These are phyloP conservation scores for Septoria petroselini DNA, from an alignment of 2,329 filamentous ascomycete species.

Conservation along the genomic window DNA sequence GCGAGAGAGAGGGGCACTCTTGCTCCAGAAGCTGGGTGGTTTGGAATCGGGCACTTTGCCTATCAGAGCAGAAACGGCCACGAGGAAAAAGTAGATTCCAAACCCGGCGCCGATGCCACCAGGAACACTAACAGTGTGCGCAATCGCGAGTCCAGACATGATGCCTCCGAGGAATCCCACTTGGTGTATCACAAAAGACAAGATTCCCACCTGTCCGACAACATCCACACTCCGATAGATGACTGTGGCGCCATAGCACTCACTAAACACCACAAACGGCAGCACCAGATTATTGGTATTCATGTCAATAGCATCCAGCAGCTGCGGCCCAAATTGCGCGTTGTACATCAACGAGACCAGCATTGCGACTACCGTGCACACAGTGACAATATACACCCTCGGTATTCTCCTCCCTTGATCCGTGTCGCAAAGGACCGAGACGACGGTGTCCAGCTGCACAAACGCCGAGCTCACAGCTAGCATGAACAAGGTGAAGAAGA, in stretches of 20 bases:
- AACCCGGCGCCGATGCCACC: conserved; percentile 47
- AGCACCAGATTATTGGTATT: conserved; percentile 57
- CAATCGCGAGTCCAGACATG: conserved; percentile 51
- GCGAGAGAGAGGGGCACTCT: conserved; percentile 25
- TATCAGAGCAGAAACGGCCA: conserved; percentile 36
- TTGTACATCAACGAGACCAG: conserved; percentile 56
- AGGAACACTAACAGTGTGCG: conserved; percentile 41
- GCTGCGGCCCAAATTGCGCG: conserved; percentile 56
- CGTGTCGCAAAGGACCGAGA: conserved; percentile 31
- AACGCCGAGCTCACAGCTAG: conserved; percentile 41
- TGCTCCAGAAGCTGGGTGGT: conserved; percentile 6
- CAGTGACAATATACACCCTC: conserved; percentile 35
- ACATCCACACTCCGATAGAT: conserved; percentile 54
- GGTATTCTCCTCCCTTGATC: conserved; percentile 5
- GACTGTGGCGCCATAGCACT: conserved; percentile 53
- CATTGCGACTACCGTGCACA: conserved; percentile 50
- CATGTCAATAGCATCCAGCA: conserved; percentile 54
- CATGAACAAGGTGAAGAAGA: conserved; percentile 59
- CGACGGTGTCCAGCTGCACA: conserved; percentile 57
- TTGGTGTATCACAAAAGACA: conserved; percentile 48
- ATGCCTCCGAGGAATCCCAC: conserved; percentile 54
- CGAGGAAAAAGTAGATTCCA: conserved; percentile 48
- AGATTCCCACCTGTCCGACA: conserved; percentile 45
- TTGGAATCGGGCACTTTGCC: conserved; percentile 15
- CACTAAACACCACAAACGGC: conserved; percentile 54